A percentile compares a stretch with the other conserved stretches of the same genome.
These are phyloP conservation scores for Leishmania braziliensis DNA, from an alignment of 208 protist genomes.

Conservation along the genomic window DNA sequence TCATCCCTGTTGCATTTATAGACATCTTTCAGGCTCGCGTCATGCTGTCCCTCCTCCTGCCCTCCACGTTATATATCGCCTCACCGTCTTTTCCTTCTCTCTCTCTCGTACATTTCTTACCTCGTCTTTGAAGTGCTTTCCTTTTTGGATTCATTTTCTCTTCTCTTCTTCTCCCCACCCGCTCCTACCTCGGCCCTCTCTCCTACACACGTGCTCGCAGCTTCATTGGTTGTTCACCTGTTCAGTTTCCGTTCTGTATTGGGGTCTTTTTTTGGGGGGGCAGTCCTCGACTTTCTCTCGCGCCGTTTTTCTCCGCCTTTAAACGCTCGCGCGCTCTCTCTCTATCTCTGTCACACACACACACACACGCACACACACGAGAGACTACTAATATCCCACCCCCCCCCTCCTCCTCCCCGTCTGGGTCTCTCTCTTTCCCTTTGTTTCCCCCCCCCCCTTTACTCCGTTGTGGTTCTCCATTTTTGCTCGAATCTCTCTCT, in stretches of 20 bases:
- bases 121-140: slow-evolving; percentile 1
- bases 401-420: neutral
- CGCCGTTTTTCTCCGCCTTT: neutral
- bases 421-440: neutral
- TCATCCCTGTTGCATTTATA: neutral
- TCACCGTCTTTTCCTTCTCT: neutral
- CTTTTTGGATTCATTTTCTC: neutral
- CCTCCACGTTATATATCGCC: neutral
- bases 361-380: neutral
- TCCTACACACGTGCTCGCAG: neutral
- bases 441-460: neutral
- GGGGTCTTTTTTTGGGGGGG: neutral
- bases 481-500: slow-evolving; percentile 2
- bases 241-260: neutral
- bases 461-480: neutral
- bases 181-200: too few relatives aligned
- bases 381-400: neutral
- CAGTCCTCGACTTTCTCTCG: neutral
- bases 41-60: neutral
- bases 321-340: neutral
- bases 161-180: neutral
- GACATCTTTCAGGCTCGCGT: neutral
- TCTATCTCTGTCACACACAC: neutral
- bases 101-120: neutral
- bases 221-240: neutral